These are phyloP conservation scores for Aspergillus nanangensis DNA, from an alignment of 495 filamentous ascomycete genomes.

Conservation along the genomic window DNA sequence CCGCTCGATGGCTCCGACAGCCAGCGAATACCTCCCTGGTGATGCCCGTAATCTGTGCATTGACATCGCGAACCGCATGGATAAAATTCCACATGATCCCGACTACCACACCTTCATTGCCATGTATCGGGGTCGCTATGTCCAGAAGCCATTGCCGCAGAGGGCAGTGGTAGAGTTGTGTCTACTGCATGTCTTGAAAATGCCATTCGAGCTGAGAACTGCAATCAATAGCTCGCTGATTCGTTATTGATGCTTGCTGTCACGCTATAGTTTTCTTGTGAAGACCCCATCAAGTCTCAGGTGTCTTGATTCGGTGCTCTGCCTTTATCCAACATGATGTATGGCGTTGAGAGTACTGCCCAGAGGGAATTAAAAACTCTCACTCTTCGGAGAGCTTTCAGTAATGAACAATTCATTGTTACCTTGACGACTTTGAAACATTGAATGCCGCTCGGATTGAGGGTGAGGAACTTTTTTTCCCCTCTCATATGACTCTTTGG, in stretches of 20 bases:
- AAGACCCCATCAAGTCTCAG: too few species aligned
- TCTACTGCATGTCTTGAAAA: slow-evolving; percentile 6
- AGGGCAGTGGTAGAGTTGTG: background rate
- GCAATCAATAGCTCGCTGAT: slow-evolving; percentile 2
- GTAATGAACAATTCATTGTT: too few species aligned
- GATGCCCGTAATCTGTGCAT: slow-evolving; percentile 1
- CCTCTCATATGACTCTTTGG: too few species aligned
- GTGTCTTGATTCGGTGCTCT: too few species aligned
- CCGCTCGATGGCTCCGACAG: background rate
- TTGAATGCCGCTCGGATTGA: too few species aligned
- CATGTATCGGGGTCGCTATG: slow-evolving; percentile 1
- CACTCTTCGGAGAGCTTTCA: too few species aligned
- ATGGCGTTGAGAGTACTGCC: too few species aligned
- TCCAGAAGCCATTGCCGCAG: background rate
- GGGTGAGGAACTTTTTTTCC: too few species aligned
- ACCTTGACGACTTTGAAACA: too few species aligned
- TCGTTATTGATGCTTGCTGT: background rate
- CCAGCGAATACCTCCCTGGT: background rate
- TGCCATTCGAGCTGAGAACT: slow-evolving; percentile 5
- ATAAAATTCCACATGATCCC: background rate
- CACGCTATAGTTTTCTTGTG: too few species aligned
- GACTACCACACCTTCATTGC: background rate
- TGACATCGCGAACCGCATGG: background rate
- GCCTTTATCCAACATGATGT: too few species aligned
- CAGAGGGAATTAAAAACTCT: too few species aligned